Conservation (phyloP, 176 grass and related monocot species). For the Triticum timopheevii region DNA sequence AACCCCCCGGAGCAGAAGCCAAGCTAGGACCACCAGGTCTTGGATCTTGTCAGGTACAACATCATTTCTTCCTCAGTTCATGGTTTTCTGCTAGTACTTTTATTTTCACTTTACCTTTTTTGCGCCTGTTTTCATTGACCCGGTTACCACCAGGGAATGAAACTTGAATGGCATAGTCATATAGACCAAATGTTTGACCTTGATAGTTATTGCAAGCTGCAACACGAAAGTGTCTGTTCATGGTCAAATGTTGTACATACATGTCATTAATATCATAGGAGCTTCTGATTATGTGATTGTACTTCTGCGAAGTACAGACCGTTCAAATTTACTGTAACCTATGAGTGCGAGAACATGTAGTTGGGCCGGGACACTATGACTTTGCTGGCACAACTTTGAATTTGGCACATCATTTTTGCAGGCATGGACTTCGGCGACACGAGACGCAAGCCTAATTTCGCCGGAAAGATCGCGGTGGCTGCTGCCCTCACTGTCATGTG, state of each 20-base stretch:
- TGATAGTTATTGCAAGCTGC: background rate
- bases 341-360: background rate
- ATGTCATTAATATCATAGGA: background rate
- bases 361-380: background rate
- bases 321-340: background rate
- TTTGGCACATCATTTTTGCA: background rate
- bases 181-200: background rate
- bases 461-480: slow-evolving; percentile 56
- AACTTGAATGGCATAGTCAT: background rate
- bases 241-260: slow-evolving; percentile 1
- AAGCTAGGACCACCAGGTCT: slow-evolving; percentile 58
- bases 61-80: slow-evolving; percentile 1
- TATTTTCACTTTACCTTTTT: background rate
- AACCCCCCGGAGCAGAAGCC: slow-evolving; percentile 51
- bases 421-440: slow-evolving; percentile 68
- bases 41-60: slow-evolving; percentile 61
- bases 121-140: background rate
- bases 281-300: background rate
- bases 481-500: slow-evolving; percentile 58
- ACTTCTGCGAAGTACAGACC: background rate
- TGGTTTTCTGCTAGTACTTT: background rate
- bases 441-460: slow-evolving; percentile 64
- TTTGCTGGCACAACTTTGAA: slow-evolving; percentile 14
- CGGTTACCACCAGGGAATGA: background rate
- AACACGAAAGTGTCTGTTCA: background rate